Evolutionary conservation across 2,329 filamentous ascomycete genomes (phyloP), one percentile per base, ranked within the genome.

Genomic region (Bertia moriformis): DNA sequence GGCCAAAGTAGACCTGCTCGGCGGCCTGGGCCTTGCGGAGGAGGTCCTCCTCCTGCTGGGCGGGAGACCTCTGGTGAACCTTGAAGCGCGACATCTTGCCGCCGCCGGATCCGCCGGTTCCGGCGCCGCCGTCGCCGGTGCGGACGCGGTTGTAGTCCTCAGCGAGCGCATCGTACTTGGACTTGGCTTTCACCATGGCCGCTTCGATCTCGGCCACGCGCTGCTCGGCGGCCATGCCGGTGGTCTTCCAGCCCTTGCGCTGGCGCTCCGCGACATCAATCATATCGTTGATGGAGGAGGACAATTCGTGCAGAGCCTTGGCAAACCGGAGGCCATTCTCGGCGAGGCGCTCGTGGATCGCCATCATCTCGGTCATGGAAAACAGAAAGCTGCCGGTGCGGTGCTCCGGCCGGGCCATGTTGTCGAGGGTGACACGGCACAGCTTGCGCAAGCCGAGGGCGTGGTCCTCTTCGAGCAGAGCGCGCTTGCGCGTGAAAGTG

Each of bases 221-320:
- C 61, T 89, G 88, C 65, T 98, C 91, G 2, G 87, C 86, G 13
- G 77, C 73, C 46, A 95, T 57, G 2, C 89, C 89, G 39, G 80
- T 85, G 51, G 85, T 76, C 63, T 98, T 98, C 88, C 87, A 94
- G 43, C 84, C 78, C 62, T 96, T 98, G 50, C 91, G 77, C 46
- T 80, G 83, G 44, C 79, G 78, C 56, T 98, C 91, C 48, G 93
- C 84, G 45, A 82, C 81, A 39, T 72, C 69, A 14, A 83, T 77
- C 39, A 96, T 68, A 55, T 94, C 87, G 44, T 80, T 66, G 38
- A 98, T 66, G 55, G 96, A 91, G 48, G 96, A 89, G 50, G 93
- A 79, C 89, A 98, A 96, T 57, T 88, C 80, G 49, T 93, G 82
- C 32, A 98, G 69, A 2, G 85, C 88, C 14, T 80, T 68, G 38